Evolutionary conservation across 257 asterid species (phyloP), one percentile per base, ranked within the genome.

Genomic region (Solanum pinnatisectum): DNA sequence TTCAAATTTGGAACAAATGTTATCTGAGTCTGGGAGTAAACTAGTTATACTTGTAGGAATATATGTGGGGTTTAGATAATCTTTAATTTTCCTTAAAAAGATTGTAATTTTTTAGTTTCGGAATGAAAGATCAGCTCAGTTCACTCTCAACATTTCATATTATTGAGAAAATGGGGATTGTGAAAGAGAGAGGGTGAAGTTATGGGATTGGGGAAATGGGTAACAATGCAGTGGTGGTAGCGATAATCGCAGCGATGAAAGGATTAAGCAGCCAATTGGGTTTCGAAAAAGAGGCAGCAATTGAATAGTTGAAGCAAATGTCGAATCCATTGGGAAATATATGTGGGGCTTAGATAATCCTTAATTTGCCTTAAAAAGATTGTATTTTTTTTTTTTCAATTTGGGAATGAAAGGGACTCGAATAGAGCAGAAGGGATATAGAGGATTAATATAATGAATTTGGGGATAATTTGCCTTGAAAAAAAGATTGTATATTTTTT

Each of bases 241-340:
- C 87, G 22, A 87, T 92, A 86, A 88, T 87, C 3, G 95, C 86
- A n/a, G 89, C 87, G 60, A 49, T 89, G 87, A 83, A 27, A 36
- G 90, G 89, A 2, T 71, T 85, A 88, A 91, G 91, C 90, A 94
- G 89, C 30, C 92, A 89, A 82, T 60, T 89, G 10, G 92, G 95
- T 4, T 90, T 93, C 90, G 94, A 94, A 87, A 84, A 85, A 20
- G 94, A 94, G 52, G 88, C 67, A 59, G 67, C 67, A 59, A 59
- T 59, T 20, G 67, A 20, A 59, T 20, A 20, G 67, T 59, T 59
- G 25, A 59, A 59, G 67, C 25, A 20, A 59, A 20, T 59, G 25
- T 20, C 10, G 67, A 20, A 59, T 59, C 67, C 20, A 59, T 59
- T 59, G 67, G 67, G 25, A 56, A 59, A 18, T 49, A 15, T 12